These are phyloP conservation scores for Pterocarpus macrocarpus DNA, from an alignment of 306 rosid species.

Conservation along the genomic window DNA sequence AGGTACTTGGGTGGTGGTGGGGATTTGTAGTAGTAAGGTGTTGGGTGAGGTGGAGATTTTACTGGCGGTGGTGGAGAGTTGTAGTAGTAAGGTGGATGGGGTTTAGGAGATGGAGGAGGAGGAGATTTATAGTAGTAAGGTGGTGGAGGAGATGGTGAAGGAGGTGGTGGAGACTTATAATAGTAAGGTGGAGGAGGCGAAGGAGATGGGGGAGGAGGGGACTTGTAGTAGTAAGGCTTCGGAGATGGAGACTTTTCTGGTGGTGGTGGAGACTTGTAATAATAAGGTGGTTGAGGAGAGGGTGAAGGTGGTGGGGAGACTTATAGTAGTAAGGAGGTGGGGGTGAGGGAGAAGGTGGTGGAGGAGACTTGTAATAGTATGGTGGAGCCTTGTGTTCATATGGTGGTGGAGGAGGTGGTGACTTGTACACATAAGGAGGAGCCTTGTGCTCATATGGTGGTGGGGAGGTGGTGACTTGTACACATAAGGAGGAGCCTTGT, in stretches of 20 bases:
- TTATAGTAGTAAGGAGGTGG: slow-evolving; percentile 51
- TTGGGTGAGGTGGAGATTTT: slow-evolving; percentile 26
- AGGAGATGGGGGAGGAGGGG: background rate
- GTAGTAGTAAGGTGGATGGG: slow-evolving; percentile 34
- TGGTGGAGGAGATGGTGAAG: slow-evolving; percentile 28
- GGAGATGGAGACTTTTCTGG: slow-evolving; percentile 39
- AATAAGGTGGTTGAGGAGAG: slow-evolving; percentile 20
- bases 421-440: slow-evolving; percentile 40
- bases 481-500: slow-evolving; percentile 50
- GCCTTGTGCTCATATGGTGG: slow-evolving; percentile 9
- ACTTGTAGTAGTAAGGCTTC: slow-evolving; percentile 22
- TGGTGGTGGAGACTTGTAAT: slow-evolving; percentile 54
- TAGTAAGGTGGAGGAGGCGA: slow-evolving; percentile 9
- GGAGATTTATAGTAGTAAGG: slow-evolving; percentile 38
- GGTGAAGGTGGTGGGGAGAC: slow-evolving; percentile 75
- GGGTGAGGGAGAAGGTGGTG: slow-evolving; percentile 59
- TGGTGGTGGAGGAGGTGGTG: slow-evolving; percentile 50
- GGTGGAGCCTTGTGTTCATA: slow-evolving; percentile 46
- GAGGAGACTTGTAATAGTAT: slow-evolving; percentile 59
- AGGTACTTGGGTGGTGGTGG: slow-evolving; percentile 58
- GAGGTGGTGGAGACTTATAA: slow-evolving; percentile 23
- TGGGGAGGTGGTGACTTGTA: slow-evolving; percentile 37
- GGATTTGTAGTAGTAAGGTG: slow-evolving; percentile 40
- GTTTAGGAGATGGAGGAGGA: slow-evolving; percentile 2
- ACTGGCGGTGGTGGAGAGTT: slow-evolving; percentile 35